Evolutionary conservation across 2,329 filamentous ascomycete species (phyloP), one percentile per base, ranked within the genome.

Genomic region (Phialocephala subalpina): DNA sequence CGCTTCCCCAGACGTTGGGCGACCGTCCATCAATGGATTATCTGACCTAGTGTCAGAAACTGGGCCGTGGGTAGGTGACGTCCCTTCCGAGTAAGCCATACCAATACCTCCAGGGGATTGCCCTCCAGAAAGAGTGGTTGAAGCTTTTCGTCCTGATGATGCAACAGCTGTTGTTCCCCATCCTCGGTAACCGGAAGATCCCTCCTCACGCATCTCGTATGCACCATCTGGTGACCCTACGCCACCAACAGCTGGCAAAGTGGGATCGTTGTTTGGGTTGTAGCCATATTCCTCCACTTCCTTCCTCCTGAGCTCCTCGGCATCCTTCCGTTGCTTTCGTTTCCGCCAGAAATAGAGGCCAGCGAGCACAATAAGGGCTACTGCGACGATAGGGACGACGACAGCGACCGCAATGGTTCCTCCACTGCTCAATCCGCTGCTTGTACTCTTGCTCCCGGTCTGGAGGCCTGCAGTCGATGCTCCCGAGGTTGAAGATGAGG

Each of bases 241-340:
- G 6, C 69, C 83, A 29, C 87, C 82, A 8, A 87, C 82, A 11
- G 84, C 83, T 8, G 88, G 88, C 14, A 97, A 83, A 0, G 92
- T 93, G 0, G 94, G 93, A 76, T 97, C 94, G 67, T 94, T 90
- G 80, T 98, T 98, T n/a, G 96, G 96, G 78, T 98, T 98, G 83
- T 94, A 98, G 36, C 92, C 91, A 77, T 98, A 98, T 77, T 98
- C 96, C 78, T 98, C 95, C 12, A 97, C 94, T 80, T 99, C 96
- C 81, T 97, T 97, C 69, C 94, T 88, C 59, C 96, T 88, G 74
- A 94, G 89, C 77, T 97, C 96, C 76, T 96, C 93, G 16, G 91
- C 92, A 69, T 89, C 88, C 82, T 93, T 96, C 70, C 90, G 89
- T 74, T 92, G 90, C 82, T 97, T 97, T 69, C 94, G 91, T 81